Evolutionary conservation across 2,329 filamentous ascomycete genomes (phyloP), one percentile per base, ranked within the genome.

Genomic region (Cercospora sp.): DNA sequence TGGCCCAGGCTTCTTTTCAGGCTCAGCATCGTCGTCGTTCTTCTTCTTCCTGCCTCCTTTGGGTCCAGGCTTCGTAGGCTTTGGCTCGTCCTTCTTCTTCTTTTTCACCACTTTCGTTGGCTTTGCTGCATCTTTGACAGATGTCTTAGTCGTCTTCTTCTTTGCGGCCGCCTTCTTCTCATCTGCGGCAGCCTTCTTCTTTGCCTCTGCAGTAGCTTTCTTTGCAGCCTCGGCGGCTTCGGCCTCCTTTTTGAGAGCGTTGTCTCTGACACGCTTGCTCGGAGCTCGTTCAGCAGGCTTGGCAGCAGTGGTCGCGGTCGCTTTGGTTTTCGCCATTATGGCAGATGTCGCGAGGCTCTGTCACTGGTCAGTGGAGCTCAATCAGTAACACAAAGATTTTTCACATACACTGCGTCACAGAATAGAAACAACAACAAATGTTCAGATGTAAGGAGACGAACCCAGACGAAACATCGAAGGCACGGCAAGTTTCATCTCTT

Each of bases 221-320:
- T 42, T 42, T 20, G 62, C 62, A 18, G 31, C 59, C 16, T 40
- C 20, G 8, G 59, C 33, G 18, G 36, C 13, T 28, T 61, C 59
- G 30, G 20, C 26, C 31, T 18, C 33, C 7, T 61, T 61, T 16
- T 42, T 61, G 4, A 18, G 9, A 1, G 36, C 59, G 10, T 33
- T 20, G 8, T 33, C 36, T 28, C 59, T 65, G 28, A 65, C 48
- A 31, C 63, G 63, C 20, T 13, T 65, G 63, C 63, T 53, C n/a
- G 5, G 12, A 20, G 51, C 8, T 1, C 60, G 40, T 28, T 20
- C 23, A 5, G 40, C 53, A 7, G 31, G 31, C 18, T 53, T 23
- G n/a, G 31, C 3, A 31, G 63, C 18, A 20, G 58, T 16, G 8
- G 59, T 28, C 9, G 59, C 2, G 18, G 0, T 42, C 5, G 53